Evolutionary conservation across 2,329 filamentous ascomycete genomes (phyloP).

Genomic region (Colletotrichum chrysophilum): DNA sequence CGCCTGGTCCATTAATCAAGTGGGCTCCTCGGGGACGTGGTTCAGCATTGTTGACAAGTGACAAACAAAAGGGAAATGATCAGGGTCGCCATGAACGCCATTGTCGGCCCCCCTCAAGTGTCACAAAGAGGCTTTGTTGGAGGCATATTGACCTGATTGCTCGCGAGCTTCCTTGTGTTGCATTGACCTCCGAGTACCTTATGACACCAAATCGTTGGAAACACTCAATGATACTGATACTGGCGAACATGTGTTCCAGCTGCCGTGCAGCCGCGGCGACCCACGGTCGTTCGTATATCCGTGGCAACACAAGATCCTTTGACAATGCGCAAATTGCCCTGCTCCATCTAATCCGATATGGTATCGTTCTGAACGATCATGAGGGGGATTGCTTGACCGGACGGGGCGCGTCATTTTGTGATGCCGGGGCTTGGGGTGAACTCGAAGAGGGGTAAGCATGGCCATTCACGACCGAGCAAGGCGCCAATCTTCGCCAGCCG

Average conservation of each 20-base stretch:
- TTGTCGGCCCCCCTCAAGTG: background rate
- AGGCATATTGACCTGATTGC: background rate
- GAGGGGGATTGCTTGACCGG: constrained; percentile 12
- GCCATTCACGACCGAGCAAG: background rate
- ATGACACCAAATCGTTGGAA: background rate
- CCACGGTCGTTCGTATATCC: constrained; percentile 8
- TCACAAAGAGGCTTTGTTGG: background rate
- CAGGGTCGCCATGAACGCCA: background rate
- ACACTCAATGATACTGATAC: background rate
- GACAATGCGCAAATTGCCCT: constrained; percentile 2
- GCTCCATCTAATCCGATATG: constrained; percentile 4
- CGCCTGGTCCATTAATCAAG: background rate
- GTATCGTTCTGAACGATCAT: constrained; percentile 14
- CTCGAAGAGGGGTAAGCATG: constrained; percentile 2
- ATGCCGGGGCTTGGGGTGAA: constrained; percentile 11
- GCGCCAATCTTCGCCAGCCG: constrained; percentile 8
- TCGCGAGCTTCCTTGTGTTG: background rate
- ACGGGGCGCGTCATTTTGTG: constrained; percentile 16
- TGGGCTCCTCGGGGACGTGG: background rate
- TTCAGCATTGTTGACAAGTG: background rate
- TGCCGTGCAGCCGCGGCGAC: constrained; percentile 5
- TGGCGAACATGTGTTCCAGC: background rate
- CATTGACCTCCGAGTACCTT: background rate
- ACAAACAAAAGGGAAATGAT: constrained; percentile 3
- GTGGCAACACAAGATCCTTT: constrained; percentile 10